A percentile compares a stretch with the other conserved stretches of the same genome.
Evolutionary conservation across 805 yeast genomes (phyloP).

Genomic region (Middelhovenomyces tepae): DNA sequence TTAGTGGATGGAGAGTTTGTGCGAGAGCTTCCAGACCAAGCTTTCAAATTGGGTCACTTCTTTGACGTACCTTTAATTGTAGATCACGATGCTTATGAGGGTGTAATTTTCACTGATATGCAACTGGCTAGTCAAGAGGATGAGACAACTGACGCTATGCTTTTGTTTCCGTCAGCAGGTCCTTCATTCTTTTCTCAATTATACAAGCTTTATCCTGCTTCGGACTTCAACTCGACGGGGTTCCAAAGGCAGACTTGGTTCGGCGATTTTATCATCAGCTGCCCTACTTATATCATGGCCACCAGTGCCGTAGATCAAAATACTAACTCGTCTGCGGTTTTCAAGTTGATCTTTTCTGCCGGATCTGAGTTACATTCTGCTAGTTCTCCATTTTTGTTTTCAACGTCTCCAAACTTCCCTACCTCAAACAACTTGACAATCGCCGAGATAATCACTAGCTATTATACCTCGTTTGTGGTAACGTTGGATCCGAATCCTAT

Average conservation of each 20-base stretch:
- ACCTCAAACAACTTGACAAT: too few species aligned
- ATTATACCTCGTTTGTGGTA: too few species aligned
- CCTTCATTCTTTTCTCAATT: conserved; percentile 1
- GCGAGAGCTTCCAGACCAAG: conserved; percentile 4
- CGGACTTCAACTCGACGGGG: conserved; percentile 6
- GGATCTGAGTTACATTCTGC: too few species aligned
- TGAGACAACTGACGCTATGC: conserved; percentile 2
- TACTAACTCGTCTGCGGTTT: too few species aligned
- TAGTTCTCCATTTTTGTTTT: too few species aligned
- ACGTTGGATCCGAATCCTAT: too few species aligned
- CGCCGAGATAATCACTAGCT: too few species aligned
- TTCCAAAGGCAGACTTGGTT: conserved; percentile 10
- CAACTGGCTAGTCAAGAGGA: conserved; percentile 4
- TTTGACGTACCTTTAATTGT: conserved; percentile 10
- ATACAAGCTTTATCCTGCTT: conserved; percentile 3
- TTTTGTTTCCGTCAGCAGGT: conserved; percentile 3
- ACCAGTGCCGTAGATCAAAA: too few species aligned
- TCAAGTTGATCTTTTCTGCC: too few species aligned
- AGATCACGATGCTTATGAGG: conserved; percentile 8
- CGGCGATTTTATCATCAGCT: conserved; percentile 10
- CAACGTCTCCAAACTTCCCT: too few species aligned
- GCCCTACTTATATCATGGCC: too few species aligned
- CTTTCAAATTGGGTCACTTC: conserved; percentile 9
- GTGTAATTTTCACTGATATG: conserved; percentile 8
- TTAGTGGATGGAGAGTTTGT: conserved; percentile 13